These are phyloP conservation scores for Arabis hirsuta DNA, from an alignment of 345 rosid species.

Conservation along the genomic window DNA sequence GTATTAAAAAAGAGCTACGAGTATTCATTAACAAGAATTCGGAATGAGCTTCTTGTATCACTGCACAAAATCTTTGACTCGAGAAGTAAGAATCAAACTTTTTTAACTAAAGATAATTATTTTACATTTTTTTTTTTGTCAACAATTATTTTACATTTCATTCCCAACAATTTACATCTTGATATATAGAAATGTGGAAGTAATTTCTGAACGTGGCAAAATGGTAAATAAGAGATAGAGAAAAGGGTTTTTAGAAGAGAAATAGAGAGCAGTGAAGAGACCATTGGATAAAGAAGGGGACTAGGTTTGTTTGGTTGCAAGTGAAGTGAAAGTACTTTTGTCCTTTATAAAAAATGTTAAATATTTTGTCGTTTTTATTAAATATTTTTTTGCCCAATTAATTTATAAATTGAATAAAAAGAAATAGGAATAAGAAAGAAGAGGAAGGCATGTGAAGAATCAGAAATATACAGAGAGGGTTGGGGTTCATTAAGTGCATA, in stretches of 20 bases:
- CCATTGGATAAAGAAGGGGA: constrained; percentile 51
- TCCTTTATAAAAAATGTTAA: constrained; percentile 22
- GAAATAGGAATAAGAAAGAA: not conserved
- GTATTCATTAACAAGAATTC: constrained; percentile 26
- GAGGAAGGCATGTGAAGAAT: constrained; percentile 46
- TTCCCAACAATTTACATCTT: not conserved
- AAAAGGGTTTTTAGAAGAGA: constrained; percentile 34
- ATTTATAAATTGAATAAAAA: not conserved
- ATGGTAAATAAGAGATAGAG: constrained; percentile 25
- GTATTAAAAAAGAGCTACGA: not conserved
- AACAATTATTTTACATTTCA: constrained; percentile 3
- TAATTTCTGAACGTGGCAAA: constrained; percentile 7
- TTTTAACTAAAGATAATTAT: not conserved
- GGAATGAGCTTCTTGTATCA: constrained; percentile 34
- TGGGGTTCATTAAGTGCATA: constrained; percentile 41
- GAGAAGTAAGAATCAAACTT: constrained; percentile 26
- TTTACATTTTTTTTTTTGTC: constrained; percentile 10
- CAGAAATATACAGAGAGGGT: constrained; percentile 43
- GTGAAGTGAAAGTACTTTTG: constrained; percentile 45
- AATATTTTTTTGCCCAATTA: not conserved
- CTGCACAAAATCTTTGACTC: constrained; percentile 41
- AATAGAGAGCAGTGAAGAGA: constrained; percentile 38
- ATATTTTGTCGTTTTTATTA: constrained; percentile 31
- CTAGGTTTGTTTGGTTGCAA: constrained; percentile 48
- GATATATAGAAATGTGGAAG: not conserved